Evolutionary conservation across 2,329 filamentous ascomycete species (phyloP).

Genomic region (Arthrobotrys sinensis): DNA sequence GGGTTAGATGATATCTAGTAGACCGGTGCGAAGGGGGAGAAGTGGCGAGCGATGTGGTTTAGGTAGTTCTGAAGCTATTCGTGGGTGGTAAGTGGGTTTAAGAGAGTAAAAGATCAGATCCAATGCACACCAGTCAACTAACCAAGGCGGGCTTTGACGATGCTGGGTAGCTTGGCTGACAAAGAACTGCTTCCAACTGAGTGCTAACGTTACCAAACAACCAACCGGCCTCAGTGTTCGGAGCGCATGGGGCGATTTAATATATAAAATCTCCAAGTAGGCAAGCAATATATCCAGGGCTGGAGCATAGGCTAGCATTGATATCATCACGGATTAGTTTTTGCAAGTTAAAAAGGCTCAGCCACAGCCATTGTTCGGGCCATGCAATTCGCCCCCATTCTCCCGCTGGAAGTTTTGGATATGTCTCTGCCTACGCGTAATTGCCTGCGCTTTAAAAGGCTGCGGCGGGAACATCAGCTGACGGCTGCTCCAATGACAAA

Average conservation of each 20-base stretch:
- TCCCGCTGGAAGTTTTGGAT: not conserved
- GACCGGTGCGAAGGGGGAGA: slow-evolving; percentile 3
- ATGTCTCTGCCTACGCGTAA: slow-evolving; percentile 32
- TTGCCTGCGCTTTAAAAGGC: slow-evolving; percentile 27
- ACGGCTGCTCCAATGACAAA: slow-evolving; percentile 29
- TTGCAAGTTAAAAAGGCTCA: not conserved
- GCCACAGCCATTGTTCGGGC: slow-evolving; percentile 16
- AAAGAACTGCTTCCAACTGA: not conserved
- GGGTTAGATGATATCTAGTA: not conserved
- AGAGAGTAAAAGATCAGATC: slow-evolving; percentile 9
- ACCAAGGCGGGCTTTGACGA: slow-evolving; percentile 25
- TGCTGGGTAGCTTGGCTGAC: not conserved
- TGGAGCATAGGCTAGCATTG: too few relatives aligned
- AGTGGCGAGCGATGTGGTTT: slow-evolving; percentile 2
- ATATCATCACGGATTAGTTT: not conserved
- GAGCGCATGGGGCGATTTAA: not conserved
- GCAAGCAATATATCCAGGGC: too few relatives aligned
- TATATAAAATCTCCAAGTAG: too few relatives aligned
- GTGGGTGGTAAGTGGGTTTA: slow-evolving; percentile 28
- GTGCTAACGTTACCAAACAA: too few relatives aligned
- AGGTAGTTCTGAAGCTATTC: slow-evolving; percentile 5
- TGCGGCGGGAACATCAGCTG: slow-evolving; percentile 24
- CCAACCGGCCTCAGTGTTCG: too few relatives aligned
- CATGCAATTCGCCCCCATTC: slow-evolving; percentile 6
- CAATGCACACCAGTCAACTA: slow-evolving; percentile 5